Evolutionary conservation across 2,329 filamentous ascomycete genomes (phyloP), one percentile per base, ranked within the genome.

Genomic region (Trichoderma hamatum): DNA sequence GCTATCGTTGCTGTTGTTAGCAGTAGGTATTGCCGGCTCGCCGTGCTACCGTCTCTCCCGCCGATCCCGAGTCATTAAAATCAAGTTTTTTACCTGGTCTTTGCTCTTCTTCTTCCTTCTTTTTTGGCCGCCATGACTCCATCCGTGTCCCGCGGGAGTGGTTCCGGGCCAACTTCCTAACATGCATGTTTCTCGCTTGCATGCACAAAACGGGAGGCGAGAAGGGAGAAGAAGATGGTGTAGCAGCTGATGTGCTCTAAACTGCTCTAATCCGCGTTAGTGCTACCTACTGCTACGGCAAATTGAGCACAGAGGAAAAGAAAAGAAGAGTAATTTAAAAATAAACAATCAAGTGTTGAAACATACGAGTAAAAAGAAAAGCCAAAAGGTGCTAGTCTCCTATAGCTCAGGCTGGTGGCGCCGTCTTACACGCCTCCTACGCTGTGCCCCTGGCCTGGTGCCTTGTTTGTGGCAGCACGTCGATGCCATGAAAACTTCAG

Each of bases 61-160:
- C 51, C 54, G 28, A 59, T 67, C 54, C 63, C 63, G 63, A 67
- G 52, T 67, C 63, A 67, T 58, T 67, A 16, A 58, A 58, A 49
- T 43, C 63, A 43, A 43, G 39, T 49, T 36, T 56, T 34, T 34
- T 34, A 7, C 34, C 16, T 55, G 30, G 55, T 21, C 43, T 19
- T 24, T 16, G 21, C 13, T 65, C 46, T 55, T 43, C 6, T 5
- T 43, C 7, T 21, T 34, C 16, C 46, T 43, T 24, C 9, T 56
- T 3, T 46, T 43, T 55, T 56, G 46, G 34, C 51, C 51, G 51
- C 63, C 63, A 36, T 16, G 63, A 36, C 63, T 67, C 63, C 24
- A 16, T 43, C 54, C 54, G 63, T 67, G 49, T 55, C 14, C 62
- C 34, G 52, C 62, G 52, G 62, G 62, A 66, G 52, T 26, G 52